These are phyloP conservation scores for Colletotrichum costaricense DNA, from an alignment of 2,329 filamentous ascomycete species.

Conservation along the genomic window DNA sequence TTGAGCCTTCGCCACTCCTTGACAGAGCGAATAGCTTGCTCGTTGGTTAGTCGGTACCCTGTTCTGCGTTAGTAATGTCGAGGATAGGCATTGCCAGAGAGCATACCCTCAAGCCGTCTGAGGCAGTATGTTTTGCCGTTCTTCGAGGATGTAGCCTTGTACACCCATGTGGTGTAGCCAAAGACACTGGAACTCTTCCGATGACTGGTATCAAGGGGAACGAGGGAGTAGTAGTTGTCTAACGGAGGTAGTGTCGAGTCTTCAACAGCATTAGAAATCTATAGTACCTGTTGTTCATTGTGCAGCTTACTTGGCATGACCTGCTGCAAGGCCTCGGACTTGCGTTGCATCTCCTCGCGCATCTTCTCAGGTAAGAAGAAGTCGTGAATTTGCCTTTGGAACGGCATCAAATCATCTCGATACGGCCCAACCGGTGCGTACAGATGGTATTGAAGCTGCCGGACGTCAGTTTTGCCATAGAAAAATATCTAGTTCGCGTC, in stretches of 20 bases:
- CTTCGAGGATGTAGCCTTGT: constrained; percentile 91
- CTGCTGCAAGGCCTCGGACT: constrained; percentile 85
- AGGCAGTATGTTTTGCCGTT: constrained; percentile 91
- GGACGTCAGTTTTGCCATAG: constrained; percentile 36
- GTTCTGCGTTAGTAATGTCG: constrained; percentile 35
- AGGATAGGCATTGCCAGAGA: neutral
- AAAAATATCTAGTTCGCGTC: neutral
- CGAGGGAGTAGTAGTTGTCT: constrained; percentile 91
- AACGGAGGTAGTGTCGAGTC: constrained; percentile 78
- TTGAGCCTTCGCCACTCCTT: constrained; percentile 90
- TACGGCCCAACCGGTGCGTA: constrained; percentile 91
- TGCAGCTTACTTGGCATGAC: constrained; percentile 77
- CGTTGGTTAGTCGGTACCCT: constrained; percentile 89
- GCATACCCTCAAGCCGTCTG: constrained; percentile 81
- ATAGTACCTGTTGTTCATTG: neutral
- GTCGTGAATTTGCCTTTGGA: constrained; percentile 88
- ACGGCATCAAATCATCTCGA: constrained; percentile 82
- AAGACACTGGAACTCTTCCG: constrained; percentile 84
- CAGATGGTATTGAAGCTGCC: constrained; percentile 87
- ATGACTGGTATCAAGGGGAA: constrained; percentile 85
- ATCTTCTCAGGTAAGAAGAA: constrained; percentile 91
- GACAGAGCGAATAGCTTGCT: constrained; percentile 86
- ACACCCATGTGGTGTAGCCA: constrained; percentile 92
- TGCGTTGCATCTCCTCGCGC: constrained; percentile 89
- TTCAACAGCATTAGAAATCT: constrained; percentile 28